Evolutionary conservation across 164 flowering plant species (phyloP), one percentile per base, ranked within the genome.

Genomic region (Macadamia integrifolia): DNA sequence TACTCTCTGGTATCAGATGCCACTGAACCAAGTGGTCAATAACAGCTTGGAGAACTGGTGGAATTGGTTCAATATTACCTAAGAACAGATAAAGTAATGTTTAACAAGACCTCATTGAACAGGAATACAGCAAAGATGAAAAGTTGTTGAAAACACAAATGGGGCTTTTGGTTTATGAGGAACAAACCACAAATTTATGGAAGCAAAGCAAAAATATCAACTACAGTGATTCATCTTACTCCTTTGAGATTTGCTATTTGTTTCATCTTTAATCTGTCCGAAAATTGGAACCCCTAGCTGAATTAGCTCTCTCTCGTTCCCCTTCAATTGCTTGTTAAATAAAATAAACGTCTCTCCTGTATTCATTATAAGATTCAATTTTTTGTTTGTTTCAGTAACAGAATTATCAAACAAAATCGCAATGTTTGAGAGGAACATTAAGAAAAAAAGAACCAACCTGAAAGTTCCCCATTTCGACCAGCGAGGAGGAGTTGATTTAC

Each of bases 261-360:
- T 64, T 18, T 85, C 92, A 10, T 90, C 92, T 70, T 82, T 84
- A 60, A 88, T 77, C 46, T 81, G 87, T 64, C 89, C 88, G 69
- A 94, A 94, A 66, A 92, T 82, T 61, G 99, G 98, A 74, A 86
- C 84, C 23, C 99, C 99, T 18, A 94, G 76, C 80, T 94, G 99
- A 79, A 94, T 85, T 60, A 90, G 74, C 78, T 94, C 99, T 74
- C 93, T 87, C 85, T 80, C 87, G 82, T 81, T 94, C 28, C 92
- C 94, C 61, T 92, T 92, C 65, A 87, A 62, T 76, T 94, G 92
- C 78, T 92, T 82, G 87, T 94, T 92, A 86, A 90, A 90, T 58
- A 87, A 71, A 60, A 87, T 86, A 64, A 82, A 94, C 31, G 94
- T 87, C 63, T 90, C 97, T 44, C 98, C 99, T 94, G 73, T 44